Evolutionary conservation across 371 early-diverging fungal species (phyloP).

Genomic region (Mucor saturninus): DNA sequence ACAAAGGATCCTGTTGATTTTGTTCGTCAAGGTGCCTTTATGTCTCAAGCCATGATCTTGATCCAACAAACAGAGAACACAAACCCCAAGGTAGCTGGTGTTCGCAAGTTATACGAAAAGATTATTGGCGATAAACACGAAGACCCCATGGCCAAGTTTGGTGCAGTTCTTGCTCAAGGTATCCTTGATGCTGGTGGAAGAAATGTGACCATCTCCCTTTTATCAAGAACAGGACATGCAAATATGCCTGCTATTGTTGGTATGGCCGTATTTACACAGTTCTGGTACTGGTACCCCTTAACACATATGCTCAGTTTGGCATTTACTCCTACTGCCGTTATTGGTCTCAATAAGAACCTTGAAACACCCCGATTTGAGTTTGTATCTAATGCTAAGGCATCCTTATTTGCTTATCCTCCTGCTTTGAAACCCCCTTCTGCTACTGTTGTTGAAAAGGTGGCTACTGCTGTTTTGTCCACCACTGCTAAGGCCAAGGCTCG

Average conservation of each 20-base stretch:
- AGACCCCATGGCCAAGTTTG: slow-evolving; percentile 95
- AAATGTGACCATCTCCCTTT: slow-evolving; percentile 94
- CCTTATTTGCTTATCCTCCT: slow-evolving; percentile 93
- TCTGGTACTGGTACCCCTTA: slow-evolving; percentile 99
- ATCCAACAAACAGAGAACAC: slow-evolving; percentile 94
- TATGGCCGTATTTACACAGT: slow-evolving; percentile 96
- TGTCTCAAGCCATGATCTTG: slow-evolving; percentile 97
- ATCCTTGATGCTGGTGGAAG: slow-evolving; percentile 98
- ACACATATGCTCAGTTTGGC: slow-evolving; percentile 94
- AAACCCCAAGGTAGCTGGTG: slow-evolving; percentile 78
- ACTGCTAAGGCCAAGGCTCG: slow-evolving; percentile 93
- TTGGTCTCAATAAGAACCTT: slow-evolving; percentile 91
- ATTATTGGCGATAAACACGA: slow-evolving; percentile 94
- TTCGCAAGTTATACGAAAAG: slow-evolving; percentile 86
- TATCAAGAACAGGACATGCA: slow-evolving; percentile 86
- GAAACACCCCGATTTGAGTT: slow-evolving; percentile 88
- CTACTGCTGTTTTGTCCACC: slow-evolving; percentile 94
- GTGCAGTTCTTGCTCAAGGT: slow-evolving; percentile 97
- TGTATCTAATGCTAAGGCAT: slow-evolving; percentile 83
- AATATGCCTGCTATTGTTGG: slow-evolving; percentile 96
- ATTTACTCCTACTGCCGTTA: slow-evolving; percentile 94
- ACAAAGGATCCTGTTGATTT: slow-evolving; percentile 97
- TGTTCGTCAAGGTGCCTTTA: slow-evolving; percentile 98
- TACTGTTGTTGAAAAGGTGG: slow-evolving; percentile 69
- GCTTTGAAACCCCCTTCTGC: slow-evolving; percentile 73